These are phyloP conservation scores for Heritiera fomes DNA, from an alignment of 345 rosid species.

Conservation along the genomic window DNA sequence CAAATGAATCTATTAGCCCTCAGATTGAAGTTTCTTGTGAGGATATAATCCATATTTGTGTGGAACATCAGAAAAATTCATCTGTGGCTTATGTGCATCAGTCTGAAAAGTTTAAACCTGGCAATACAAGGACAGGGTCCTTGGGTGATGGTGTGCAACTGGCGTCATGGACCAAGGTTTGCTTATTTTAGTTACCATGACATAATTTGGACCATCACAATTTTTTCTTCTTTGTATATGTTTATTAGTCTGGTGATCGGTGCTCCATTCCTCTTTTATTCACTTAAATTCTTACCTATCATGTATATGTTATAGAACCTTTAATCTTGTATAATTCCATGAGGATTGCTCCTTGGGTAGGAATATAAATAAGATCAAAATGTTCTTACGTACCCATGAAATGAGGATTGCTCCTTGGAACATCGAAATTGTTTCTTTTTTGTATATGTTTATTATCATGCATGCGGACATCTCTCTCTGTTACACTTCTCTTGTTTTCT, in stretches of 20 bases:
- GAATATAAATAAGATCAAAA: not conserved
- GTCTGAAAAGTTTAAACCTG: conserved; percentile 23
- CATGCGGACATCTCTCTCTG: not conserved
- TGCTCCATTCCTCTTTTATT: not conserved
- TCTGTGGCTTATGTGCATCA: conserved; percentile 29
- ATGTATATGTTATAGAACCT: not conserved
- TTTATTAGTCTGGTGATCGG: not conserved
- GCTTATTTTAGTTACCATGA: conserved; percentile 12
- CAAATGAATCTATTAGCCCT: conserved; percentile 58
- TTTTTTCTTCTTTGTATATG: not conserved
- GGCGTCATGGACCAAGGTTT: conserved; percentile 41
- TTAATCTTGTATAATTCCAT: not conserved
- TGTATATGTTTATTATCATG: not conserved
- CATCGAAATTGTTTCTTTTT: not conserved
- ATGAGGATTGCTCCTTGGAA: not conserved
- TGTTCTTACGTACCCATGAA: not conserved
- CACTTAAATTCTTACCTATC: not conserved
- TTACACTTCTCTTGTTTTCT: not conserved
- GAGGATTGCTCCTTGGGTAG: not conserved
- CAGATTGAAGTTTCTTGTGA: conserved; percentile 53
- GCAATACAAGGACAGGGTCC: conserved; percentile 34
- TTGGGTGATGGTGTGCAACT: conserved; percentile 25
- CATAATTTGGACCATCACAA: not conserved
- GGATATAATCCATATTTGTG: conserved; percentile 45
- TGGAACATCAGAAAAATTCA: conserved; percentile 35